These are phyloP conservation scores for Neobulgaria alba DNA, from an alignment of 2,329 filamentous ascomycete genomes.

Conservation along the genomic window DNA sequence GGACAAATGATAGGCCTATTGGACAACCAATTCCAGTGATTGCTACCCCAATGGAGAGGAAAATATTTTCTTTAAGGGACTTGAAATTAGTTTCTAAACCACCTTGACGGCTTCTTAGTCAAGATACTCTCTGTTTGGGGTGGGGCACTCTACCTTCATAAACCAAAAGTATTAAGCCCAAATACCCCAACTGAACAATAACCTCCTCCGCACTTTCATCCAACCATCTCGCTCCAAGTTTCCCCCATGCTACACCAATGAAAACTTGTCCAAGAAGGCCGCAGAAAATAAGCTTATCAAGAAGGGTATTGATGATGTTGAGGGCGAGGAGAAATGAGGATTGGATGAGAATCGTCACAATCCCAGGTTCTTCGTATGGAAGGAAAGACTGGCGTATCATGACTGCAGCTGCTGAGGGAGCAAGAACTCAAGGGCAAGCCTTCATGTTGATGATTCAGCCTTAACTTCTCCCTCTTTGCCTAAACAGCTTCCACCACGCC, in stretches of 20 bases:
- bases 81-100: too few species aligned
- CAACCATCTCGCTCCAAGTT: conserved; percentile 62
- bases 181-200: conserved; percentile 59
- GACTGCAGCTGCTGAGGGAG: too few species aligned
- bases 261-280: conserved; percentile 66
- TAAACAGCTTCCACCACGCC: too few species aligned
- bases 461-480: too few species aligned
- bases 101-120: too few species aligned
- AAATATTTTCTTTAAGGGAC: too few species aligned
- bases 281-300: conserved; percentile 57
- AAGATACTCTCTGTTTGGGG: too few species aligned
- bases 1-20: too few species aligned
- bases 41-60: conserved; percentile 53
- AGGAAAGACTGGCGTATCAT: too few species aligned
- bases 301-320: conserved; percentile 46
- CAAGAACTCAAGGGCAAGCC: too few species aligned
- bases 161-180: conserved; percentile 63
- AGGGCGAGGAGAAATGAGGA: conserved; percentile 55
- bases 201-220: conserved; percentile 40
- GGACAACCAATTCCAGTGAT: conserved; percentile 55
- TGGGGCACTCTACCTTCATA: conserved; percentile 54
- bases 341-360: conserved; percentile 49
- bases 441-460: too few species aligned
- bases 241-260: conserved; percentile 63
- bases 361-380: conserved; percentile 55